Evolutionary conservation across 148 eudicot species (phyloP), one percentile per base, ranked within the genome.

Genomic region (Fagopyrum homotropicum): DNA sequence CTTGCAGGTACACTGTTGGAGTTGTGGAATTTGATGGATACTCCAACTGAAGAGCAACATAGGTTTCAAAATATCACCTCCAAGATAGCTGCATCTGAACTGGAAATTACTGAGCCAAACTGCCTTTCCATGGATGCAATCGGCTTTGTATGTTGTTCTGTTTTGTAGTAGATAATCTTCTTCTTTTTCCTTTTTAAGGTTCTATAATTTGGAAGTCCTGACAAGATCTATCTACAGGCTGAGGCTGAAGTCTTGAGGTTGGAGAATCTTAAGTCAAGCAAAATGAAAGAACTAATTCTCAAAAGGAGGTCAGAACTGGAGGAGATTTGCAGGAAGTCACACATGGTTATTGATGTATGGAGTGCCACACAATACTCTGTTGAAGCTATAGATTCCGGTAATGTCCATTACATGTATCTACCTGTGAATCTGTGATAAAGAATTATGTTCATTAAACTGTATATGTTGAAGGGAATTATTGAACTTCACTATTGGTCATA

Each of bases 1-100:
- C 84, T 93, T 76, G 97, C 88, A 51, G 82, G 84, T 69, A 82
- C 86, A 69, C 79, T 93, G 88, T 85, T 89, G 66, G 97, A 91
- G 82, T 85, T 93, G 22, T 93, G 98, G 98, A 87, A 77, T 78
- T 79, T 93, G 75, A 89, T 93, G 94, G 98, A 93, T 81, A 93
- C 89, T 43, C 93, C 93, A 10, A 7, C 80, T 9, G 84, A 82
- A 74, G 98, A 93, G 84, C 93, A 89, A 80, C 82, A 69, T 4
- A 80, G 69, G 80, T 93, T 88, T 77, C 92, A 91, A 19, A 83
- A 85, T 79, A 82, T 88, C 69, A 89, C 91, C 56, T 83, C 83
- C 51, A 80, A 82, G 72, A 88, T 91, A 75, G 93, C 93, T 54
- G 86, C 89, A 78, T 84, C 88, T 72, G 94, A 84, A 75, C 56